Conservation (phyloP, 2,329 filamentous ascomycete species). For the Plenodomus tracheiphilus region DNA sequence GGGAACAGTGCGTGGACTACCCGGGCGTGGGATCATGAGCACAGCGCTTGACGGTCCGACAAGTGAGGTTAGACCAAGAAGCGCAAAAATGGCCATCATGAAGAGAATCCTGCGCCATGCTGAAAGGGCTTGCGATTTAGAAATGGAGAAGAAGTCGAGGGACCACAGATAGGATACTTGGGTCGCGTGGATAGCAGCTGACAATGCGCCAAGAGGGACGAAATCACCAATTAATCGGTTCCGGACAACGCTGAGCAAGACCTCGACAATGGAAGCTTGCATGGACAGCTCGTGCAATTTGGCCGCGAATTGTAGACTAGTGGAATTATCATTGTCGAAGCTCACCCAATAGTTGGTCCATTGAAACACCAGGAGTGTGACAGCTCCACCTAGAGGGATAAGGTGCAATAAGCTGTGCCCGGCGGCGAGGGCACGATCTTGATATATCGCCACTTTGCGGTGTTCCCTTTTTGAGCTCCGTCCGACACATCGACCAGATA, state of each 20-base stretch:
- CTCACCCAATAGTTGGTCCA: conserved; percentile 7
- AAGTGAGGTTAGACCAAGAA: conserved; percentile 3
- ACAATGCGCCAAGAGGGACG: conserved; percentile 14
- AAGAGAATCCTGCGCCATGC: background rate
- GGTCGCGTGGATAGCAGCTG: conserved; percentile 5
- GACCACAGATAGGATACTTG: conserved; percentile 24
- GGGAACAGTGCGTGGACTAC: background rate
- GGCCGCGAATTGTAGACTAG: conserved; percentile 17
- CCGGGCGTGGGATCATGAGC: conserved; percentile 9
- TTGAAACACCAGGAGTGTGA: conserved; percentile 5
- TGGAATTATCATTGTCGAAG: background rate
- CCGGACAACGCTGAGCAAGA: conserved; percentile 10
- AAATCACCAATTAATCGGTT: background rate
- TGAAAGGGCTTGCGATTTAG: background rate
- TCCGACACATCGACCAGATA: too few relatives aligned
- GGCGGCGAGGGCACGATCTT: conserved; percentile 5
- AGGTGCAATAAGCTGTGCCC: conserved; percentile 9
- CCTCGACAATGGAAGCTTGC: conserved; percentile 14
- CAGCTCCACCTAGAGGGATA: conserved; percentile 6
- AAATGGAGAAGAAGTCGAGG: conserved; percentile 9
- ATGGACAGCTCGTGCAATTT: conserved; percentile 24
- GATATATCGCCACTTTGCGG: conserved; percentile 13
- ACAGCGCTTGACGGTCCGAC: conserved; percentile 12
- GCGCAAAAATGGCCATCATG: background rate
- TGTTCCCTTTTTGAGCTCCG: conserved; percentile 1